These are phyloP conservation scores for Fusarium austroafricanum DNA, from an alignment of 2,329 filamentous ascomycete genomes.

Conservation along the genomic window DNA sequence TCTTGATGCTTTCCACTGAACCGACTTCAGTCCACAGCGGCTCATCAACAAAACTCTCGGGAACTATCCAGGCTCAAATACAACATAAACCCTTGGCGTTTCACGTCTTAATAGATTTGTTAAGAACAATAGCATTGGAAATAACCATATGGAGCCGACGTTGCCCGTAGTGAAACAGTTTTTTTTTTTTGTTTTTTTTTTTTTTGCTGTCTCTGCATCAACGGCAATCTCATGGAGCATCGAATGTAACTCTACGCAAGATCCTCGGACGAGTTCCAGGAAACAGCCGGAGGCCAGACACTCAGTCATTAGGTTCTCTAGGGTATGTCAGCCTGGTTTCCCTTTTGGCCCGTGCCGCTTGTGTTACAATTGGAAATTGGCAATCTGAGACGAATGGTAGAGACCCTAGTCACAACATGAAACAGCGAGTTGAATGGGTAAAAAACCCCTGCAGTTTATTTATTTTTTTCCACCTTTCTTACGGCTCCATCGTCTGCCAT, in stretches of 20 bases:
- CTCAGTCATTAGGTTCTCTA: not conserved
- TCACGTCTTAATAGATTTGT: slow-evolving; percentile 24
- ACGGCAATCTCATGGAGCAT: not conserved
- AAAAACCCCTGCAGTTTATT: slow-evolving; percentile 25
- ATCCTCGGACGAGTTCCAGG: slow-evolving; percentile 7
- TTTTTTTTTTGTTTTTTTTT: not conserved
- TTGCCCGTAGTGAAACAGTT: slow-evolving; percentile 22
- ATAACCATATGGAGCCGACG: slow-evolving; percentile 30
- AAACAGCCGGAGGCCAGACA: not conserved
- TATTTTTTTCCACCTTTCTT: slow-evolving; percentile 5
- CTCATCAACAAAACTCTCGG: not conserved
- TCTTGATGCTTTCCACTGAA: slow-evolving; percentile 2
- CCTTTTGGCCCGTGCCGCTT: slow-evolving; percentile 16
- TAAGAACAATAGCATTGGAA: slow-evolving; percentile 36
- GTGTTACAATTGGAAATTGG: slow-evolving; percentile 40
- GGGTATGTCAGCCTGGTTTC: slow-evolving; percentile 20
- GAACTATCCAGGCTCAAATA: not conserved
- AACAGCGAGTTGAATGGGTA: slow-evolving; percentile 34
- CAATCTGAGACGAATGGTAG: slow-evolving; percentile 44
- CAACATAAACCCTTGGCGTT: slow-evolving; percentile 24
- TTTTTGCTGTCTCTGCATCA: slow-evolving; percentile 4
- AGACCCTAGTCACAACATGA: slow-evolving; percentile 37
- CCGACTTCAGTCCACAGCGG: too few species aligned
- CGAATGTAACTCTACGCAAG: slow-evolving; percentile 22
- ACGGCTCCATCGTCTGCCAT: not conserved